Evolutionary conservation across 106 monocot species (phyloP).

Genomic region (Hemerocallis citrina): DNA sequence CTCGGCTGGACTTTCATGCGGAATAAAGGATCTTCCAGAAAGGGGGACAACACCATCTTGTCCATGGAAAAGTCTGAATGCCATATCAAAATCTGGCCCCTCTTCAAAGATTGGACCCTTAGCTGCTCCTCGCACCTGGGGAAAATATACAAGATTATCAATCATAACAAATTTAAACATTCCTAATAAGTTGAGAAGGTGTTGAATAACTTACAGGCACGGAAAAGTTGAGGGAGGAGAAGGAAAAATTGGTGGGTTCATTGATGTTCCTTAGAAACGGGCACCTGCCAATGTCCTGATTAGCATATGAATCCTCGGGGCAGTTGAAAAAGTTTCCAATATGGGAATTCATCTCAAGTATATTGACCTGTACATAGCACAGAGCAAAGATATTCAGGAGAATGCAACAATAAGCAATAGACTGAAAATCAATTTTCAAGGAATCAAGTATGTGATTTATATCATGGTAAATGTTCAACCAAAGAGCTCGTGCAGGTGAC

Average conservation of each 20-base stretch:
- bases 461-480: too few relatives aligned
- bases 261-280: conserved; percentile 92
- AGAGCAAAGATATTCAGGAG: too few relatives aligned
- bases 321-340: conserved; percentile 7
- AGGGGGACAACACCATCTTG: conserved; percentile 80
- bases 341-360: conserved; percentile 10
- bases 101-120: conserved; percentile 96
- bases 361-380: conserved; percentile 3
- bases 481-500: too few relatives aligned
- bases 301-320: conserved; percentile 15
- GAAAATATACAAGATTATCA: neutral
- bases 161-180: neutral
- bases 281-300: conserved; percentile 61
- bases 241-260: conserved; percentile 77
- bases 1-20: conserved; percentile 12
- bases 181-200: neutral
- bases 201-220: conserved; percentile 31
- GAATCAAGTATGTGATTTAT: too few relatives aligned
- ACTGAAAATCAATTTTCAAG: too few relatives aligned
- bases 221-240: conserved; percentile 43
- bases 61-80: conserved; percentile 87
- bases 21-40: conserved; percentile 25
- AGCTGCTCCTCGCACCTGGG: conserved; percentile 33
- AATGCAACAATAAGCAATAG: too few relatives aligned
- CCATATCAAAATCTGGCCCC: conserved; percentile 76